Evolutionary conservation across 371 early-diverging fungal genomes (phyloP), one percentile per base, ranked within the genome.

Genomic region (Syncephalastrum contaminatum): DNA sequence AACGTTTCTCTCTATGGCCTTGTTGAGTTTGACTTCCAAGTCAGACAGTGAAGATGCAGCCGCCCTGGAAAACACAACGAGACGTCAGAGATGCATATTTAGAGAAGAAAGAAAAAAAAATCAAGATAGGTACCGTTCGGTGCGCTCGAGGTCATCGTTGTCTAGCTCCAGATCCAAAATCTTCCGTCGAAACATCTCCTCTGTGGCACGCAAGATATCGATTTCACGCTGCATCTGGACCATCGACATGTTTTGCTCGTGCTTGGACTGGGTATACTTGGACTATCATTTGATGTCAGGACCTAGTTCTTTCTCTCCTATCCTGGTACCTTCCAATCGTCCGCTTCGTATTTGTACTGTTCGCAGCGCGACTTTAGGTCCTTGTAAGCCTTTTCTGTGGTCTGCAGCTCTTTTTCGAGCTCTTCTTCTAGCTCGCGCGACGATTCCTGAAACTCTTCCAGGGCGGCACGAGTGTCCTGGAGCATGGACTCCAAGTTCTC

Each of bases 121-220:
- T 16, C n/a, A 19, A 43, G 48, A 8, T 2, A 21, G 58, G 18
- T 67, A 80, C 82, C 83, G 73, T 64, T 80, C 86, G 44, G 77
- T 81, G 41, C 83, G 76, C 63, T 89, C 90, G 56, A 91, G 56
- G 53, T 91, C 90, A 63, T 91, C 92, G 63, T 88, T 90, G 51
- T 89, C 86, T 59, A 88, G 77, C 59, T 91, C 92, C 43, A 91
- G 61, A 53, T 88, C 90, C 13, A 90, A 70, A 27, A 87, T 87
- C 55, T 86, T 84, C 54, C 85, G 82, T 69, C 83, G 77, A 64
- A 87, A 90, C 59, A 75, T 78, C 43, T 89, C 87, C 48, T 88
- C 84, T 46, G 88, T 85, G 53, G 82, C 78, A 69, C 85, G 79
- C 48, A 90, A 64, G 54, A 83, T 79, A 56, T 90, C 88, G 45